A percentile compares a stretch with the other conserved stretches of the same genome.
These are phyloP conservation scores for Rhynchosporium graminicola DNA, from an alignment of 2,329 filamentous ascomycete species.

Conservation along the genomic window DNA sequence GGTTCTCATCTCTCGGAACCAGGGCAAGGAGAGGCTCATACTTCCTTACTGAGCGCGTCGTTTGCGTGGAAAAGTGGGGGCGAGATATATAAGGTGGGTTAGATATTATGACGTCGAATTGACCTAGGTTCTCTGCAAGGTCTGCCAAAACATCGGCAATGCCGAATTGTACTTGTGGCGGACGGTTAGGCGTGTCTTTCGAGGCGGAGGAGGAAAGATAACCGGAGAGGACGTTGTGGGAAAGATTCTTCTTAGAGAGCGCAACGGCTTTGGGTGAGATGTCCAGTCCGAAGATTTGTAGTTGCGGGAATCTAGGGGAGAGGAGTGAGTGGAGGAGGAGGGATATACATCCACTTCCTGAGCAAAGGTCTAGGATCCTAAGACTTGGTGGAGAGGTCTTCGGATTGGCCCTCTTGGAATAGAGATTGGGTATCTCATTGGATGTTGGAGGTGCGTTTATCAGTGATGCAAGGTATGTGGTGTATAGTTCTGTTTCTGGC, in stretches of 20 bases:
- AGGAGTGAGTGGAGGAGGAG: slow-evolving; percentile 61
- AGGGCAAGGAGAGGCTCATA: slow-evolving; percentile 82
- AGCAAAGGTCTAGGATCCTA: slow-evolving; percentile 80
- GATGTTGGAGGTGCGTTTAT: background rate
- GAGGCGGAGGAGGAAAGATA: slow-evolving; percentile 26
- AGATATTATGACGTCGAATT: slow-evolving; percentile 63
- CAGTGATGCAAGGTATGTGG: slow-evolving; percentile 51
- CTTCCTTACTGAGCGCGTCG: slow-evolving; percentile 72
- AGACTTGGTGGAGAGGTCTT: slow-evolving; percentile 41
- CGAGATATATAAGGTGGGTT: slow-evolving; percentile 91
- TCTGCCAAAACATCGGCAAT: slow-evolving; percentile 43
- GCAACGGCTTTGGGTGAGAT: slow-evolving; percentile 64
- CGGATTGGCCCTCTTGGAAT: background rate
- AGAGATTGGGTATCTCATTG: background rate
- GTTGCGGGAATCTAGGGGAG: slow-evolving; percentile 8
- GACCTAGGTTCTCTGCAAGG: background rate
- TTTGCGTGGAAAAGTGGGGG: slow-evolving; percentile 60
- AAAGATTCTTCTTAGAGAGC: slow-evolving; percentile 66
- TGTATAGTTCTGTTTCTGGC: slow-evolving; percentile 72
- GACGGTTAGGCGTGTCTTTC: background rate
- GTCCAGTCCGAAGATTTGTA: slow-evolving; percentile 74
- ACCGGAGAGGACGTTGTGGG: slow-evolving; percentile 47
- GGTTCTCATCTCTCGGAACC: slow-evolving; percentile 48
- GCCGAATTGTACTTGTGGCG: slow-evolving; percentile 13
- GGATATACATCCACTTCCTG: slow-evolving; percentile 87